A percentile compares a stretch with the other conserved stretches of the same genome.
These are phyloP conservation scores for Candida vaughaniae DNA, from an alignment of 805 yeast species.

Conservation along the genomic window DNA sequence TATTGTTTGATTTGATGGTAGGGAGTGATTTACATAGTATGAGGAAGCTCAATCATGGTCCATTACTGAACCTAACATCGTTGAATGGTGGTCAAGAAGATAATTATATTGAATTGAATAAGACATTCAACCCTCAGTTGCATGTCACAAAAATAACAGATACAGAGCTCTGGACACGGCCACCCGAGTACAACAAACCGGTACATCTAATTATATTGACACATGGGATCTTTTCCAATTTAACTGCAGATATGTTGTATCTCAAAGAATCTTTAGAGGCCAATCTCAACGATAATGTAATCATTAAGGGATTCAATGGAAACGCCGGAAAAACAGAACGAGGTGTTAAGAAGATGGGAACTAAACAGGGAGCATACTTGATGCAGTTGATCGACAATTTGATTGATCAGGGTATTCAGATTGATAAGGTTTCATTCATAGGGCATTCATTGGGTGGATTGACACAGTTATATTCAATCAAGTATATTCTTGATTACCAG, in stretches of 20 bases:
- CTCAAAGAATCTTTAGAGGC: slow-evolving; percentile 33
- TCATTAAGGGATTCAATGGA: slow-evolving; percentile 37
- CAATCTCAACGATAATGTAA: slow-evolving; percentile 28
- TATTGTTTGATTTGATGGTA: slow-evolving; percentile 35
- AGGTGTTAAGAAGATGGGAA: slow-evolving; percentile 39
- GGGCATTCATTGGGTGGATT: slow-evolving; percentile 47
- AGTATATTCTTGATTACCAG: slow-evolving; percentile 29
- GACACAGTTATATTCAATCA: slow-evolving; percentile 41
- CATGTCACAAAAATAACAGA: slow-evolving; percentile 25
- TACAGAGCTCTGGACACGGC: slow-evolving; percentile 33
- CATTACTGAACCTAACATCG: slow-evolving; percentile 10
- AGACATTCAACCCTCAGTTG: slow-evolving; percentile 22
- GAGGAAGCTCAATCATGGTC: slow-evolving; percentile 32
- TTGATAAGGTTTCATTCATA: slow-evolving; percentile 36
- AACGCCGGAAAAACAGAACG: slow-evolving; percentile 44
- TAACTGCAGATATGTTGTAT: slow-evolving; percentile 46
- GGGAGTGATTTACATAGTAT: slow-evolving; percentile 34
- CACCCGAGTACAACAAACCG: slow-evolving; percentile 25
- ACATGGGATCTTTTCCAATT: slow-evolving; percentile 44
- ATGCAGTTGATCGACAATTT: slow-evolving; percentile 24
- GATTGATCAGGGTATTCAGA: slow-evolving; percentile 13
- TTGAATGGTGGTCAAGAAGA: slow-evolving; percentile 4
- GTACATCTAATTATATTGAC: slow-evolving; percentile 42
- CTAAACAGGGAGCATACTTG: slow-evolving; percentile 27
- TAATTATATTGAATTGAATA: slow-evolving; percentile 5